Evolutionary conservation across 2,329 filamentous ascomycete species (phyloP).

Genomic region (Claviceps citrina): DNA sequence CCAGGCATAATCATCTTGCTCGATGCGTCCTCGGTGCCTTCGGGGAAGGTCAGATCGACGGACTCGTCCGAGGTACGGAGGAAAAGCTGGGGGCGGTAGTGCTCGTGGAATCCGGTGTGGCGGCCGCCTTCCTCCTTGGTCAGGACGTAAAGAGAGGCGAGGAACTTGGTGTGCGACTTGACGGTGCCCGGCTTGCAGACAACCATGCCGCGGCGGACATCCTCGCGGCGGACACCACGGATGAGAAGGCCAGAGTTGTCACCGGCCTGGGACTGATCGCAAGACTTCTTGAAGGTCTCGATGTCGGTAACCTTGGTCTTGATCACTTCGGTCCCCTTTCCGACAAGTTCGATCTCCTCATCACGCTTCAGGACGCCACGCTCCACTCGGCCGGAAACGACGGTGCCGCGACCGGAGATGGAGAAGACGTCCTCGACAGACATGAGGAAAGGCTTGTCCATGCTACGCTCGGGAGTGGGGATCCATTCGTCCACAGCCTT

Average conservation of each 20-base stretch:
- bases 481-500: slow-evolving; percentile 89
- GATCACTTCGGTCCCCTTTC: slow-evolving; percentile 66
- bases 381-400: slow-evolving; percentile 93
- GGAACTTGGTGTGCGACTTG: slow-evolving; percentile 81
- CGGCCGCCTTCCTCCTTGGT: slow-evolving; percentile 96
- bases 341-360: slow-evolving; percentile 83
- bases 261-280: slow-evolving; percentile 86
- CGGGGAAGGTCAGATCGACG: slow-evolving; percentile 71
- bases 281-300: slow-evolving; percentile 99
- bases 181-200: slow-evolving; percentile 67
- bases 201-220: slow-evolving; percentile 89
- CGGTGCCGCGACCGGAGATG: slow-evolving; percentile 85
- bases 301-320: slow-evolving; percentile 99
- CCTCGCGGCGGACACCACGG: slow-evolving; percentile 90
- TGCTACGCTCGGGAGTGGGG: slow-evolving; percentile 80
- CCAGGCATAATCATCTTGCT: slow-evolving; percentile 89
- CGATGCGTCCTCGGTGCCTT: slow-evolving; percentile 55
- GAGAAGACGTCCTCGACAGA: slow-evolving; percentile 89
- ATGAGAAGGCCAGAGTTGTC: slow-evolving; percentile 97
- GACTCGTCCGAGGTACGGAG: slow-evolving; percentile 79
- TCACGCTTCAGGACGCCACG: slow-evolving; percentile 89
- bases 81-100: slow-evolving; percentile 95
- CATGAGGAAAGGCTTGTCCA: slow-evolving; percentile 99
- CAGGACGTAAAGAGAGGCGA: slow-evolving; percentile 91
- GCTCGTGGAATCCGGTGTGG: slow-evolving; percentile 86